Percentiles rank a stretch among this genome's conserved stretches.
Conservation (phyloP, 2,329 filamentous ascomycete genomes). For the Acephala macrosclerotiorum region DNA sequence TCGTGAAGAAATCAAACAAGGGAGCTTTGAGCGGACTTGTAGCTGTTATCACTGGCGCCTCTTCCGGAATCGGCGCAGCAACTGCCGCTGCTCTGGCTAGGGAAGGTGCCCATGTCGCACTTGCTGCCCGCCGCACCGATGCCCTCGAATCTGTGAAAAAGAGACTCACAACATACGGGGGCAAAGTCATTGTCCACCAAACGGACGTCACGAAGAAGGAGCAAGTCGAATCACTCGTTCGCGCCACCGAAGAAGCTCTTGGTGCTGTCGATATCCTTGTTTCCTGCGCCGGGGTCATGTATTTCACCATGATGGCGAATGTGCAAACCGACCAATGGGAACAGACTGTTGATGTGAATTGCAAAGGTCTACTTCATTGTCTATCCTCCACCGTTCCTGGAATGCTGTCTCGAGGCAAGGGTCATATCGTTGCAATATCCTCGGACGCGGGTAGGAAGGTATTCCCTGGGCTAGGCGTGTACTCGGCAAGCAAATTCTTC, state of each 20-base stretch:
- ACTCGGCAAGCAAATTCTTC: conserved; percentile 86
- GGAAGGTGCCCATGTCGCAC: conserved; percentile 75
- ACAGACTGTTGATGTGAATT: conserved; percentile 84
- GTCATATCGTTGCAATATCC: conserved; percentile 82
- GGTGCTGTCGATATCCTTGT: conserved; percentile 82
- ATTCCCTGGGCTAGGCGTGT: conserved; percentile 82
- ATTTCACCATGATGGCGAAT: conserved; percentile 88
- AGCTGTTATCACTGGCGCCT: conserved; percentile 80
- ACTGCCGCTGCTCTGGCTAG: conserved; percentile 72
- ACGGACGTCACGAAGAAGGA: conserved; percentile 75
- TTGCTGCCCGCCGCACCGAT: conserved; percentile 75
- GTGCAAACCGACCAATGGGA: conserved; percentile 78
- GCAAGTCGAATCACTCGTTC: conserved; percentile 72
- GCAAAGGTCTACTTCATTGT: conserved; percentile 81
- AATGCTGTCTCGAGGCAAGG: conserved; percentile 73
- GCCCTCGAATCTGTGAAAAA: conserved; percentile 73
- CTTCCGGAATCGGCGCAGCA: conserved; percentile 80
- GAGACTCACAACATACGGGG: conserved; percentile 61
- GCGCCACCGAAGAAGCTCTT: conserved; percentile 64
- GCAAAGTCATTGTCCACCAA: conserved; percentile 71
- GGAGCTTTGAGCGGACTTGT: conserved; percentile 73
- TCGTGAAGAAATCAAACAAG: conserved; percentile 52
- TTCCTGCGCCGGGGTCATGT: conserved; percentile 85
- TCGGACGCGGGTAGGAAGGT: conserved; percentile 84
- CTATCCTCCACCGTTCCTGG: conserved; percentile 72